phyloP scores from a whole-genome alignment of 2,329 filamentous ascomycete species.

The Pestalotiopsis sp. region DNA sequence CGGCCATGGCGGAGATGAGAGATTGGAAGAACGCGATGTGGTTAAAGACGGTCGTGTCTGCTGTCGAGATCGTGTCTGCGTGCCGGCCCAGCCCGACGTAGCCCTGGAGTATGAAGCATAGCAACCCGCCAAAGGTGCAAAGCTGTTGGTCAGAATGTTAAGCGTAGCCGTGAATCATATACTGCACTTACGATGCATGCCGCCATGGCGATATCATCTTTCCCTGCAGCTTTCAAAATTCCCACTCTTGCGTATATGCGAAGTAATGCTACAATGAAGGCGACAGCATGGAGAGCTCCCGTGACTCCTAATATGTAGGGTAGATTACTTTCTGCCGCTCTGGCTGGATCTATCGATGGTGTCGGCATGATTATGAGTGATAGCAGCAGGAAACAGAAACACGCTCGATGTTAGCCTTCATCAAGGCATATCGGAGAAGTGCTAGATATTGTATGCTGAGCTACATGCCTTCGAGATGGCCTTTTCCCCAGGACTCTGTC shows the following conservation, averaged over 20 bases:
- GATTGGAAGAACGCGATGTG: constrained; percentile 49
- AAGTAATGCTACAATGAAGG: background rate
- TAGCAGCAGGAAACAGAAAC: background rate
- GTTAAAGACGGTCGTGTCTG: constrained; percentile 36
- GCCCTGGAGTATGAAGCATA: constrained; percentile 43
- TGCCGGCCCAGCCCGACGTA: constrained; percentile 41
- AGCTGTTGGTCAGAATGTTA: constrained; percentile 20
- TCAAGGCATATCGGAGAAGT: background rate
- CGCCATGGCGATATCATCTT: constrained; percentile 10
- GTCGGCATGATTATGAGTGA: background rate
- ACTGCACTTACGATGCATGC: constrained; percentile 14
- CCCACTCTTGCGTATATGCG: constrained; percentile 5
- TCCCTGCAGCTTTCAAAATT: background rate
- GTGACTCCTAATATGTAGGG: constrained; percentile 7
- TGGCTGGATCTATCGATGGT: background rate
- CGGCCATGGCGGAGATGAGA: constrained; percentile 44
- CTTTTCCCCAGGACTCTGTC: background rate
- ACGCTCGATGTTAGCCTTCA: background rate
- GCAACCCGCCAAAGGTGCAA: constrained; percentile 30
- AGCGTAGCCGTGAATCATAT: constrained; percentile 22
- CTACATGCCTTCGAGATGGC: background rate
- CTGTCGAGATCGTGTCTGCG: constrained; percentile 34
- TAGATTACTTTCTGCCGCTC: constrained; percentile 10
- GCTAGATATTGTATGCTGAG: background rate
- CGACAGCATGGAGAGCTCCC: background rate